Base-by-base conservation (phyloP, 1,139 yeast species). In the Zygosaccharomyces pseudobailii region DNA sequence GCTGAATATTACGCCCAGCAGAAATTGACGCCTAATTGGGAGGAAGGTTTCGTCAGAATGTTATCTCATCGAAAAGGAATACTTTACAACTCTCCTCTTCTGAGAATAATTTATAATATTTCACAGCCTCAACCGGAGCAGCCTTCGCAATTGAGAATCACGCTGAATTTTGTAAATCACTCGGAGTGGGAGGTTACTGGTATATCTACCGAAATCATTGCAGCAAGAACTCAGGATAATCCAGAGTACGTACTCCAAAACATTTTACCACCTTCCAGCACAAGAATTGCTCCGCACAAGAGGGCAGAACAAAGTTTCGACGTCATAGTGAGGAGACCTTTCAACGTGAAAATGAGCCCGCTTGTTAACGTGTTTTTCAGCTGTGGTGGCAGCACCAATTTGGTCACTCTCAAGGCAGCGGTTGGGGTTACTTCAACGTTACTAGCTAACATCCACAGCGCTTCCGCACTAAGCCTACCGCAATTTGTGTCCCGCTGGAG, bases 401-500 rank as follows among this genome's bases (percentile, higher is more conserved):
- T 71, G 10, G 63, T 88, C 30, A 73, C 73, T 49, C 69, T 90
- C 55, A 82, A 82, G 58, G 66, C 88, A 40, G 96, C 96, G 0
- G 77, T 86, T 1, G 75, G 79, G 17, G 63, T 87, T 21, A 72
- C 83, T 45, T 83, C 84, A 59, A 80, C 87, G 22, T 63, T 87
- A 56, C 69, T 22, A 76, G 2, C 78, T 85, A 5, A 76, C 84
- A 0, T 67, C 71, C 0, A 78, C 87, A 1, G 75, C 84, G 0
- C 68, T 71, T 0, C 67, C 82, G 20, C 51, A 2, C 44, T 56
- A 49, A 59, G 70, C 2, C 65, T 72, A 1, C 79, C 79, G 0
- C 87, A 83, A 44, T 90, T 87, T 65, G 74, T 79, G 50, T 72
- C 71, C 46, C 76, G 95, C 54, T 90, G 97, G 97, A 69, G 72